phyloP scores from a whole-genome alignment of 2,329 filamentous ascomycete genomes.

The Malbranchea zuffiana region DNA sequence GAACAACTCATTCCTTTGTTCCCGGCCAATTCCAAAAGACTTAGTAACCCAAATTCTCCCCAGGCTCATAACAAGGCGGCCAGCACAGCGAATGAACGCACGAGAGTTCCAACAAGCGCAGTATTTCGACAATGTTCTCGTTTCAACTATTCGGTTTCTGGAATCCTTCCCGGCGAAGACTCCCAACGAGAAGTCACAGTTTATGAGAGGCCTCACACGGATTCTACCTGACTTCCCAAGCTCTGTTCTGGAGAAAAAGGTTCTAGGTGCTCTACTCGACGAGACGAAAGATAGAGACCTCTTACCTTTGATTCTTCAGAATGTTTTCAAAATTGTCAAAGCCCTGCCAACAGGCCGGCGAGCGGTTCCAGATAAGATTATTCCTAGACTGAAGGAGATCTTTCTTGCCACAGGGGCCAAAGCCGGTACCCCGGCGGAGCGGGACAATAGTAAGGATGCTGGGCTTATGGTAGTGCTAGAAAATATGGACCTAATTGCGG shows the following conservation, averaged over 20 bases:
- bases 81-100: constrained; percentile 77
- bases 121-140: constrained; percentile 94
- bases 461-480: constrained; percentile 86
- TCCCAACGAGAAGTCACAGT: constrained; percentile 77
- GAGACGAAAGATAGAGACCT: constrained; percentile 89
- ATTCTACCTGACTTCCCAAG: constrained; percentile 88
- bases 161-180: constrained; percentile 88
- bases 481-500: constrained; percentile 62
- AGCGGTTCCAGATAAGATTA: constrained; percentile 71
- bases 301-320: constrained; percentile 73
- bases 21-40: constrained; percentile 67
- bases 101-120: constrained; percentile 88
- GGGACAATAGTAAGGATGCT: constrained; percentile 73
- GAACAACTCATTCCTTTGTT: constrained; percentile 74
- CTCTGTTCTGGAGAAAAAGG: constrained; percentile 87
- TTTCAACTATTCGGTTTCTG: constrained; percentile 91
- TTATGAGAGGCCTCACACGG: constrained; percentile 76
- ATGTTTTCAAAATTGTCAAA: constrained; percentile 80
- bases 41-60: constrained; percentile 67
- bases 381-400: constrained; percentile 73
- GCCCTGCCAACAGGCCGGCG: constrained; percentile 66
- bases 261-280: constrained; percentile 77
- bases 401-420: constrained; percentile 52
- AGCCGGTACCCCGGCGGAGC: constrained; percentile 47
- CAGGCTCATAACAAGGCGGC: constrained; percentile 72